These are phyloP conservation scores for Andrographis paniculata DNA, from an alignment of 305 asterid species.

Conservation along the genomic window DNA sequence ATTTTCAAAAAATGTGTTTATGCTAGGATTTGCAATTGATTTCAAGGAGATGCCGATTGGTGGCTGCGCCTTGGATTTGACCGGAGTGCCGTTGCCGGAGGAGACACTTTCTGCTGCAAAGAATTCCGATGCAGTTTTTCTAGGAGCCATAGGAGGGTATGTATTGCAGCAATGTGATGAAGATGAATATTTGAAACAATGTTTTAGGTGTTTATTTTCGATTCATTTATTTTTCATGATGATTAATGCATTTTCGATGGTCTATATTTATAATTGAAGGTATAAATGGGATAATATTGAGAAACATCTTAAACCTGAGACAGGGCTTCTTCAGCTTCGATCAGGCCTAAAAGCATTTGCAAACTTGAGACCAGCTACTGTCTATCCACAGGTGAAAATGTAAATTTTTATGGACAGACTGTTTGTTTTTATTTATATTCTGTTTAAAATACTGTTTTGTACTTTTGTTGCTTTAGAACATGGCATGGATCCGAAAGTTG, in stretches of 20 bases:
- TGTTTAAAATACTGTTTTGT: too few species aligned
- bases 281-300: conserved; percentile 96
- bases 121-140: conserved; percentile 86
- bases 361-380: conserved; percentile 93
- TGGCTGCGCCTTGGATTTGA: conserved; percentile 91
- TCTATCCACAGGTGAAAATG: conserved; percentile 67
- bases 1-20: background rate
- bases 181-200: background rate
- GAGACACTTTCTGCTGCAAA: conserved; percentile 79
- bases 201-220: background rate
- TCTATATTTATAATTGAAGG: conserved; percentile 30
- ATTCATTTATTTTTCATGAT: background rate
- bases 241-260: background rate
- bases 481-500: too few species aligned
- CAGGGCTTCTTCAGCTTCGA: conserved; percentile 93
- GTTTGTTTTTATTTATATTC: conserved; percentile 11
- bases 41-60: conserved; percentile 94
- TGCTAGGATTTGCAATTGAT: conserved; percentile 58
- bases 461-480: too few species aligned
- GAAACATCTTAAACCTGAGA: conserved; percentile 94
- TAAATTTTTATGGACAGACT: conserved; percentile 9
- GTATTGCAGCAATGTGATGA: background rate
- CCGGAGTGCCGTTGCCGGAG: conserved; percentile 86
- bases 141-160: conserved; percentile 99
- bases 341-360: conserved; percentile 91